These are phyloP conservation scores for Botrytis tulipae DNA, from an alignment of 2,329 filamentous ascomycete genomes.

Conservation along the genomic window DNA sequence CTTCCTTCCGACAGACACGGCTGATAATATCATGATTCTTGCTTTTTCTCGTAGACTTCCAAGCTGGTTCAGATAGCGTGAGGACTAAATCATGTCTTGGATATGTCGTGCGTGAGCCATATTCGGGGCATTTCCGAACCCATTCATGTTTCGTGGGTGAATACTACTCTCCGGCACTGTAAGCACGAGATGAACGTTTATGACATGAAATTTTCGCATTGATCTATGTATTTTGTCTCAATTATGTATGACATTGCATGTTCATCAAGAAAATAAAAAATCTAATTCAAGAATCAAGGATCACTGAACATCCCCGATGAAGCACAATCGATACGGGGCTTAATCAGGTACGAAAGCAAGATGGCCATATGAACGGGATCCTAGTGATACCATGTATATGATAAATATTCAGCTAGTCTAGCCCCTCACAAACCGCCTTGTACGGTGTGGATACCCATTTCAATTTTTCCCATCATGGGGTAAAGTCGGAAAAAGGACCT, in stretches of 20 bases:
- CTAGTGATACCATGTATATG: not conserved
- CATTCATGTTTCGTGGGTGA: not conserved
- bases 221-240: not conserved
- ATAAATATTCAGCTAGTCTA: not conserved
- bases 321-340: conserved; percentile 2
- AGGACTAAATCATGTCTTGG: not conserved
- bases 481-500: conserved; percentile 13
- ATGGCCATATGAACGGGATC: not conserved
- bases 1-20: not conserved
- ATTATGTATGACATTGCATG: too few species aligned
- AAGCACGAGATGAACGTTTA: conserved; percentile 5
- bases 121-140: conserved; percentile 4
- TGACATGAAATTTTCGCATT: not conserved
- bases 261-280: not conserved
- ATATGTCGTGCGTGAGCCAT: conserved; percentile 17
- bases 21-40: conserved; percentile 5
- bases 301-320: not conserved
- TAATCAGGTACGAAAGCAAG: conserved; percentile 7
- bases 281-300: not conserved
- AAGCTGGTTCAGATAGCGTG: not conserved
- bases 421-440: not conserved
- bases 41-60: not conserved
- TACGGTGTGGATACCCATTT: not conserved
- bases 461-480: not conserved
- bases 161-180: not conserved